Conservation (phyloP, 768 basidiomycete species). For the Austroboletus festivus region DNA sequence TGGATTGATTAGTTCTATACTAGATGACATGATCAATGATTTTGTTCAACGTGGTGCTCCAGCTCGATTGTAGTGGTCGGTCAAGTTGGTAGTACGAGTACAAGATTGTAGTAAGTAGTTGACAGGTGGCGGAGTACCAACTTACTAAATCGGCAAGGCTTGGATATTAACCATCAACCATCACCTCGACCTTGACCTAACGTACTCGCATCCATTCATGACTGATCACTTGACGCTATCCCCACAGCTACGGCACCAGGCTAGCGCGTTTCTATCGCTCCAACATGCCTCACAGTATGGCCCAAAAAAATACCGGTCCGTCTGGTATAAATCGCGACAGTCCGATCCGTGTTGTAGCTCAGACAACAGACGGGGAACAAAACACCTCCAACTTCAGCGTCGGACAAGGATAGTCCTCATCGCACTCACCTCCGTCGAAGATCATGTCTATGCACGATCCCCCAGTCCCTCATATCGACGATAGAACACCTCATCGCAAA, state of each 20-base stretch:
- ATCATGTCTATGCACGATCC: slow-evolving; percentile 22
- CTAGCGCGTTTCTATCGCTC: slow-evolving; percentile 29
- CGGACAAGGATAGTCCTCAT: slow-evolving; percentile 7
- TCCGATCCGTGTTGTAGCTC: slow-evolving; percentile 13
- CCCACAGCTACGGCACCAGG: slow-evolving; percentile 35
- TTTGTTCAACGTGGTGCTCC: slow-evolving; percentile 20
- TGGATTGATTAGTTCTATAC: slow-evolving; percentile 94
- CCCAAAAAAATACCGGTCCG: slow-evolving; percentile 23
- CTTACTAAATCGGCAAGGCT: slow-evolving; percentile 29
- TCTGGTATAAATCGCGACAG: slow-evolving; percentile 26
- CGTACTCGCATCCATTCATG: slow-evolving; percentile 22
- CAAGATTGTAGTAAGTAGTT: too few species aligned
- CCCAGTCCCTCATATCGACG: too few species aligned
- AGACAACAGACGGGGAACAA: slow-evolving; percentile 3
- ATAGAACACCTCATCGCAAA: slow-evolving; percentile 14
- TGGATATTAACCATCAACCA: slow-evolving; percentile 29
- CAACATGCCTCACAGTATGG: slow-evolving; percentile 21
- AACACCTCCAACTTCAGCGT: slow-evolving; percentile 14
- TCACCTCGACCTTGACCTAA: slow-evolving; percentile 25
- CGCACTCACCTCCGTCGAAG: slow-evolving; percentile 5
- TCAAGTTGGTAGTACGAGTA: slow-evolving; percentile 5
- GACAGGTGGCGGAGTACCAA: slow-evolving; percentile 34
- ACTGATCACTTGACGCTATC: slow-evolving; percentile 22
- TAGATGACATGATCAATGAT: slow-evolving; percentile 54
- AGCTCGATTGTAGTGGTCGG: slow-evolving; percentile 15